Evolutionary conservation across 1,284 basidiomycete species (phyloP).

Genomic region (Tilletiopsis washingtonensis): DNA sequence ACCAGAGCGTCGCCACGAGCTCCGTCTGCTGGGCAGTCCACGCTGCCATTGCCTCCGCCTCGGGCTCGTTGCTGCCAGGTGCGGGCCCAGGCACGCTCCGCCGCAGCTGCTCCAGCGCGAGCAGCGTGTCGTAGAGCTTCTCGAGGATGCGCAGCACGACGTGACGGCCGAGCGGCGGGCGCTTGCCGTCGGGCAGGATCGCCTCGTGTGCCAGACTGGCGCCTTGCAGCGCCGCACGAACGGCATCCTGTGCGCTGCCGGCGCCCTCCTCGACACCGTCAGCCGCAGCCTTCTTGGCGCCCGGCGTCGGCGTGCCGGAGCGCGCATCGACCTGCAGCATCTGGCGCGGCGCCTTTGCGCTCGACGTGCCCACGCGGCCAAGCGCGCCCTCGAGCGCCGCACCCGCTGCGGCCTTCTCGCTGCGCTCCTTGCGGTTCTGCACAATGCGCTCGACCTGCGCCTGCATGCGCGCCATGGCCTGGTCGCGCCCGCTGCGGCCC

Average conservation of each 20-base stretch:
- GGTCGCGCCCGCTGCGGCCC: constrained; percentile 56
- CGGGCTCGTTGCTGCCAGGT: constrained; percentile 37
- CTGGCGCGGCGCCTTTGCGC: constrained; percentile 51
- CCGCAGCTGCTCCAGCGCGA: constrained; percentile 77
- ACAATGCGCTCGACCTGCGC: constrained; percentile 95
- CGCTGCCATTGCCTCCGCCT: constrained; percentile 49
- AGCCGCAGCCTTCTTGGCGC: too few relatives aligned
- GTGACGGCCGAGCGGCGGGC: constrained; percentile 60
- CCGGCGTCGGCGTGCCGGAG: constrained; percentile 1
- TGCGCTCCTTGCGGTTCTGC: constrained; percentile 69
- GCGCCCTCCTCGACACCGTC: constrained; percentile 13
- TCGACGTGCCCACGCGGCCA: constrained; percentile 72
- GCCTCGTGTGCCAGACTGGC: constrained; percentile 50
- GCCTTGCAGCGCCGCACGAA: constrained; percentile 35
- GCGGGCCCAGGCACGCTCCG: constrained; percentile 62
- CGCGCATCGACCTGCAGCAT: constrained; percentile 71
- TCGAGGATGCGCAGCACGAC: constrained; percentile 76
- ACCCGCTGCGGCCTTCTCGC: constrained; percentile 35
- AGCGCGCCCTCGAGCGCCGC: constrained; percentile 77
- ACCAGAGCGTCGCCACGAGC: constrained; percentile 58
- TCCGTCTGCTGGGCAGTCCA: constrained; percentile 22
- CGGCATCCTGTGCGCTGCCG: constrained; percentile 28
- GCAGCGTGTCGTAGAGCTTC: constrained; percentile 72
- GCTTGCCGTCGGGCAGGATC: constrained; percentile 56
- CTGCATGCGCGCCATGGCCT: constrained; percentile 94